phyloP scores from a whole-genome alignment of 495 filamentous ascomycete genomes.

The Lineolata rhizophorae region DNA sequence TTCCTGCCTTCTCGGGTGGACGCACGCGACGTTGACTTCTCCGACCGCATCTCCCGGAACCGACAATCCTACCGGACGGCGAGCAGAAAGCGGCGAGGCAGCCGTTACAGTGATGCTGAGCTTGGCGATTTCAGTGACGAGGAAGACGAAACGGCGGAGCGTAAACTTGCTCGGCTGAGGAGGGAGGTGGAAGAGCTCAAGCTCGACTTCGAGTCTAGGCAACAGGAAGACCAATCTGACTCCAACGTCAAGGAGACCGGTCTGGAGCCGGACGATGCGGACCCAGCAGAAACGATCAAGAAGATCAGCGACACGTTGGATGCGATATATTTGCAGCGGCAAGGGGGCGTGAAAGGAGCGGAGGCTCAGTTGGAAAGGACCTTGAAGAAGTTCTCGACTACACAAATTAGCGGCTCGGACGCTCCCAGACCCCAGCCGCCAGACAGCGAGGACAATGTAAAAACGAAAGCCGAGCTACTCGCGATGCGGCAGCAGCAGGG shows the following conservation, averaged over 20 bases:
- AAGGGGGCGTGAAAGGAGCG: background rate
- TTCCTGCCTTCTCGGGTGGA: slow-evolving; percentile 59
- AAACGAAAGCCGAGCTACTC: background rate
- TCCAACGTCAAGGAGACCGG: slow-evolving; percentile 10
- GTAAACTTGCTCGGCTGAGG: slow-evolving; percentile 40
- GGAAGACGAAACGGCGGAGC: slow-evolving; percentile 44
- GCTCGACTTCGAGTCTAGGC: slow-evolving; percentile 10
- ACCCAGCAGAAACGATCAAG: slow-evolving; percentile 2
- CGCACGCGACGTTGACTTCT: slow-evolving; percentile 57
- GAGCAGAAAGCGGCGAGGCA: slow-evolving; percentile 32
- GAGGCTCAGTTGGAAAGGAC: background rate
- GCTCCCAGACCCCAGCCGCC: slow-evolving; percentile 3
- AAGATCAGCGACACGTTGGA: slow-evolving; percentile 6
- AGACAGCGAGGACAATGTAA: no score
- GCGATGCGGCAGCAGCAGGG: slow-evolving; percentile 3
- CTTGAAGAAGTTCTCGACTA: background rate
- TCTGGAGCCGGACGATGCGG: slow-evolving; percentile 9
- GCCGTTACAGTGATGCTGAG: slow-evolving; percentile 33
- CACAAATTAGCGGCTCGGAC: slow-evolving; percentile 4
- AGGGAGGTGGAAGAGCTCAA: slow-evolving; percentile 20
- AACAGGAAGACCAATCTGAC: slow-evolving; percentile 1
- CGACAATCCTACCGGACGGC: slow-evolving; percentile 62
- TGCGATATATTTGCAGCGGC: background rate
- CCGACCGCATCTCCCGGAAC: slow-evolving; percentile 56
- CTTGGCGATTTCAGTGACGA: slow-evolving; percentile 31